Conservation (phyloP, 2,329 filamentous ascomycete genomes). For the Hymenoscyphus fructigenus region DNA sequence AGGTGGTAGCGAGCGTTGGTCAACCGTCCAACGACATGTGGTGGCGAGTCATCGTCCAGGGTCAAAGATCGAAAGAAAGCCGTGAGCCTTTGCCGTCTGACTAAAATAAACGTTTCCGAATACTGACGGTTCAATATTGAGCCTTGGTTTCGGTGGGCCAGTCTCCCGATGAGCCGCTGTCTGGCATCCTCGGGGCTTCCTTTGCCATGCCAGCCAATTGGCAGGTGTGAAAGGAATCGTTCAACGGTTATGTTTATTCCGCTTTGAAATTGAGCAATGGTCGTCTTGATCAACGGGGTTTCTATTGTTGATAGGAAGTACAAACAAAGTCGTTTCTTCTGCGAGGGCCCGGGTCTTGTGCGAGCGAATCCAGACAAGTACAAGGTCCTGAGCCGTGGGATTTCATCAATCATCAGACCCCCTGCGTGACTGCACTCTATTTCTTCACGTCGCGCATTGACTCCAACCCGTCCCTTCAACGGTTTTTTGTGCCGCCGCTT, state of each 20-base stretch:
- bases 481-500: slow-evolving; percentile 1
- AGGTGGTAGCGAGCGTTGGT: slow-evolving; percentile 3
- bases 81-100: not conserved
- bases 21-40: not conserved
- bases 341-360: not conserved
- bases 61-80: slow-evolving; percentile 2
- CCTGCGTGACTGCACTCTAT: not conserved
- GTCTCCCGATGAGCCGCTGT: not conserved
- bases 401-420: slow-evolving; percentile 3
- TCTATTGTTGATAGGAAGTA: not conserved
- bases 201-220: no score
- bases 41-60: slow-evolving; percentile 5
- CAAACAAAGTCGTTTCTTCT: not conserved
- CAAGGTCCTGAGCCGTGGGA: not conserved
- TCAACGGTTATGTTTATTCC: not conserved
- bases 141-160: not conserved
- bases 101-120: not conserved
- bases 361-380: not conserved
- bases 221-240: not conserved
- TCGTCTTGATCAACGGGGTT: not conserved
- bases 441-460: not conserved
- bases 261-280: not conserved
- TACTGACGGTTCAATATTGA: not conserved
- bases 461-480: not conserved
- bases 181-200: not conserved